These are phyloP conservation scores for Diplotaxis tenuifolia DNA, from an alignment of 345 rosid species.

Conservation along the genomic window DNA sequence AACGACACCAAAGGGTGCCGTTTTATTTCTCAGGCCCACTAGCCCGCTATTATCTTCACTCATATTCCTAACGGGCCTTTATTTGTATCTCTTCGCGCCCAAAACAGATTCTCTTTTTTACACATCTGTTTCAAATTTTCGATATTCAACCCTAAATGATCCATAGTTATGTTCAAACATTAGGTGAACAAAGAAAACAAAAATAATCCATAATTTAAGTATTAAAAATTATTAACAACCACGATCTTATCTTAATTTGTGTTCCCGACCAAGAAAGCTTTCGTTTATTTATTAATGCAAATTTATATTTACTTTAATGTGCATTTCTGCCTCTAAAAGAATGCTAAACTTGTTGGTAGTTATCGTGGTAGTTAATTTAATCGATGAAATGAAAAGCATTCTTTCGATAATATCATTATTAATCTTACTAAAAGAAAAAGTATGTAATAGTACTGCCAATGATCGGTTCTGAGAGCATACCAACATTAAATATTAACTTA, in stretches of 20 bases:
- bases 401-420: slow-evolving; percentile 22
- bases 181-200: no score
- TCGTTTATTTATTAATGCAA: neutral
- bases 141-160: no score
- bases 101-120: neutral
- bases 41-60: slow-evolving; percentile 1
- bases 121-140: neutral
- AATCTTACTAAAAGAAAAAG: neutral
- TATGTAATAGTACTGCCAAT: neutral
- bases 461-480: slow-evolving; percentile 27
- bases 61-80: slow-evolving; percentile 11
- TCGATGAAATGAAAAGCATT: slow-evolving; percentile 25
- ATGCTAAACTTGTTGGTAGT: slow-evolving; percentile 27
- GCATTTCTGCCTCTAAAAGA: slow-evolving; percentile 2
- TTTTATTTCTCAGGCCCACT: slow-evolving; percentile 23
- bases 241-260: slow-evolving; percentile 13
- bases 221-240: neutral
- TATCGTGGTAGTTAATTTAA: slow-evolving; percentile 37
- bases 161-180: no score
- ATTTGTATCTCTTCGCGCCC: neutral
- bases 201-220: neutral
- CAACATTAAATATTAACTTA: slow-evolving; percentile 28
- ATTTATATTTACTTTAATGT: neutral
- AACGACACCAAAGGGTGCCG: slow-evolving; percentile 15
- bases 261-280: slow-evolving; percentile 29